Percentiles rank a stretch among this genome's conserved stretches.
These are phyloP conservation scores for Xylaria sp. DNA, from an alignment of 2,329 filamentous ascomycete species.

Conservation along the genomic window DNA sequence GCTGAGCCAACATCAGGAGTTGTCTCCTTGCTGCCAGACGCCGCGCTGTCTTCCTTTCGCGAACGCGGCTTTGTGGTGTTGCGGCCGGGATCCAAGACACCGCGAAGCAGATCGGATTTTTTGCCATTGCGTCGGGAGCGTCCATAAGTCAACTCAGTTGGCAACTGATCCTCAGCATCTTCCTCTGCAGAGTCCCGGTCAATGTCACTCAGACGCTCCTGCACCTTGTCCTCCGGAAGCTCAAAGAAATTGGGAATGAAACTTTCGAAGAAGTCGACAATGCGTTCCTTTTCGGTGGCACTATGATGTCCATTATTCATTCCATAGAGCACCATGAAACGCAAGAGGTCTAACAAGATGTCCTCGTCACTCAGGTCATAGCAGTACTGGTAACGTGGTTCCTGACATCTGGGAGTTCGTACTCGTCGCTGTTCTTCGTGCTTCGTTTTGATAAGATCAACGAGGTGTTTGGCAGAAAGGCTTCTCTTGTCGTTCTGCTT, in stretches of 20 bases:
- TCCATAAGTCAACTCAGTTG: constrained; percentile 65
- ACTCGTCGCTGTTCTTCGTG: constrained; percentile 82
- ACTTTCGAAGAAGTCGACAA: constrained; percentile 68
- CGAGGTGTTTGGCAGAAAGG: constrained; percentile 82
- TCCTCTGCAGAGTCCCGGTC: constrained; percentile 69
- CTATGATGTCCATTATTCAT: constrained; percentile 66
- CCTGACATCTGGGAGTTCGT: constrained; percentile 56
- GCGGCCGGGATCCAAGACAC: constrained; percentile 73
- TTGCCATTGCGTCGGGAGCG: constrained; percentile 66
- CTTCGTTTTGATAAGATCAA: constrained; percentile 85
- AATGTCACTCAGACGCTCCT: constrained; percentile 61
- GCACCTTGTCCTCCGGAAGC: constrained; percentile 63
- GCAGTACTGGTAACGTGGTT: constrained; percentile 66
- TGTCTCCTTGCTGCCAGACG: constrained; percentile 76
- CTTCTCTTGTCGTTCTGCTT: constrained; percentile 87
- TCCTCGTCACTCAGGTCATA: constrained; percentile 69
- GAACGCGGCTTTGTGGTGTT: constrained; percentile 64
- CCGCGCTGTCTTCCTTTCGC: constrained; percentile 75
- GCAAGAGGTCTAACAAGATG: constrained; percentile 58
- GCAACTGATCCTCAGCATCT: constrained; percentile 66
- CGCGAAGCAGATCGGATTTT: constrained; percentile 75
- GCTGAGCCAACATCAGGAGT: constrained; percentile 78
- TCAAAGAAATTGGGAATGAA: constrained; percentile 76
- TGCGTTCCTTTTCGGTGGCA: constrained; percentile 65
- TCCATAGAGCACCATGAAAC: constrained; percentile 59